These are phyloP conservation scores for Coemansia sp. DNA, from an alignment of 192 early-diverging fungal species.

Conservation along the genomic window DNA sequence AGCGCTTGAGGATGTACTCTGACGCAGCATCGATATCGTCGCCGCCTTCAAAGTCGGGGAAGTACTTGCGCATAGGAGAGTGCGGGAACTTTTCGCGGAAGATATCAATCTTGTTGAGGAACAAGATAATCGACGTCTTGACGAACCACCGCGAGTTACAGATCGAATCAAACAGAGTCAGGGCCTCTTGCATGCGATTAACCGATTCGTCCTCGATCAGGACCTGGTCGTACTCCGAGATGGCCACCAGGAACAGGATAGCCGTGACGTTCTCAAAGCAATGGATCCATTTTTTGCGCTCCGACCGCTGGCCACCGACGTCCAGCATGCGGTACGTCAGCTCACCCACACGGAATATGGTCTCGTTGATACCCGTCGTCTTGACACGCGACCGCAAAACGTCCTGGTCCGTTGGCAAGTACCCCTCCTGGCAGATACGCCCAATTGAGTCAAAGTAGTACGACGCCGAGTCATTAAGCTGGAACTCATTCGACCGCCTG, in stretches of 20 bases:
- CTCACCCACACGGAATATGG: slow-evolving; percentile 87
- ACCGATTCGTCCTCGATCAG: slow-evolving; percentile 83
- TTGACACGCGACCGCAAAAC: slow-evolving; percentile 95
- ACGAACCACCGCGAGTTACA: slow-evolving; percentile 93
- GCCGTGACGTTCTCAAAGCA: slow-evolving; percentile 99
- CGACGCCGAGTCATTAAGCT: slow-evolving; percentile 89
- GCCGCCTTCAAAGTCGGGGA: slow-evolving; percentile 83
- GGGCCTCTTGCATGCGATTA: slow-evolving; percentile 92
- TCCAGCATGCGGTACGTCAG: slow-evolving; percentile 95
- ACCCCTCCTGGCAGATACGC: slow-evolving; percentile 79
- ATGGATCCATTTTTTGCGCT: slow-evolving; percentile 99
- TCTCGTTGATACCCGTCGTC: slow-evolving; percentile 97
- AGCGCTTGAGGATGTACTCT: slow-evolving; percentile 86
- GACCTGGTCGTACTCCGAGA: slow-evolving; percentile 93
- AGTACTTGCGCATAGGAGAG: slow-evolving; percentile 79
- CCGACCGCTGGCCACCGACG: slow-evolving; percentile 98
- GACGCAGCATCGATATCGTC: slow-evolving; percentile 79
- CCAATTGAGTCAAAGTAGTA: slow-evolving; percentile 93
- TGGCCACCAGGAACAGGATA: slow-evolving; percentile 91
- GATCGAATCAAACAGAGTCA: slow-evolving; percentile 88
- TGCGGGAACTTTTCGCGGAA: slow-evolving; percentile 78
- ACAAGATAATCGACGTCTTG: slow-evolving; percentile 88
- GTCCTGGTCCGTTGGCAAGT: slow-evolving; percentile 89
- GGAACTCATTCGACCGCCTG: slow-evolving; percentile 78
- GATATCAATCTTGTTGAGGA: slow-evolving; percentile 93